Base-by-base conservation (phyloP, 1,139 yeast genomes). In the Arxiozyma slooffiae region DNA sequence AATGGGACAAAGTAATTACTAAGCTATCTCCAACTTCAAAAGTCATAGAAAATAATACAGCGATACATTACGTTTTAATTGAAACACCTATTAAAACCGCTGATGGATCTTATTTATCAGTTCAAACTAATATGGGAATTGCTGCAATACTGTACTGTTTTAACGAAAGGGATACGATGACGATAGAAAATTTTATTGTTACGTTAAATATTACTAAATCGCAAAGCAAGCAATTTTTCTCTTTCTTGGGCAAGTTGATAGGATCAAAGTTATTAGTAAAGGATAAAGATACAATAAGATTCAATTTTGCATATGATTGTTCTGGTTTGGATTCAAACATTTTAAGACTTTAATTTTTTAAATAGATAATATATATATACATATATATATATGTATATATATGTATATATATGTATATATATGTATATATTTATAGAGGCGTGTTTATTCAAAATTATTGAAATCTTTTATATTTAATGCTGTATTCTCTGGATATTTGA, bases 141-240 rank as follows among this genome's bases (percentile, higher is more conserved):
- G 60, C 61, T 2, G 52, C 58, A 14, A 54, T 61, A 30, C 34
- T 61, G 3, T 37, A 41, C 20, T 52, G 50, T 8, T 61, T 56
- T 39, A 54, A 59, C 50, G 53, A 57, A 4, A 8, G 9, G 14
- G 54, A 53, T 14, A 37, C 2, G 4, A 44, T 54, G 18, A 30
- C 48, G 2, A 22, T 53, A 26, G 39, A 43, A 11, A 52, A 51
- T 3, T 24, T 59, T 5, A 50, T 47, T 24, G 30, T 21, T 4
- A 24, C 38, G 21, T 43, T 57, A 14, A 47, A 49, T 5, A 41
- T 53, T 6, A 36, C 41, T 7, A 36, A 44, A 38, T 24, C 18
- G 1, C 52, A 52, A 37, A 43, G 47, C 17, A 20, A 23, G 9
- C 30, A 21, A 3, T 37, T 49, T 24, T 39, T 41, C 14, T 38